Evolutionary conservation across 306 rosid genomes (phyloP).

Genomic region (Citrullus amarus): DNA sequence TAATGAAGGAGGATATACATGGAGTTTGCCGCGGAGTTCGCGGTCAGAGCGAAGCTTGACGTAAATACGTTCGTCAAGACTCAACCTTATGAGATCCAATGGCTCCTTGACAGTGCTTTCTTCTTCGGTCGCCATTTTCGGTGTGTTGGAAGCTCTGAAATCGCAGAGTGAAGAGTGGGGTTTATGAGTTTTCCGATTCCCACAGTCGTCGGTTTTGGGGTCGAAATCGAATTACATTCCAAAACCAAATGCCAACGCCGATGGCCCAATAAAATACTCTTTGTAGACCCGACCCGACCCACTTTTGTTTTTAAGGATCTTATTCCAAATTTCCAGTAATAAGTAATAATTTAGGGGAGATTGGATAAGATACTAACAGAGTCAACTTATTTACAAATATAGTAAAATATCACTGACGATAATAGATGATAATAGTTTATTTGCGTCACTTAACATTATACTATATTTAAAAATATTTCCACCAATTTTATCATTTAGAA

Average conservation of each 20-base stretch:
- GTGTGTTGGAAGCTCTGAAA: background rate
- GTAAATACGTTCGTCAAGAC: slow-evolving; percentile 97
- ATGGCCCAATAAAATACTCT: background rate
- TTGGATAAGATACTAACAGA: no score
- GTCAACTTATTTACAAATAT: no score
- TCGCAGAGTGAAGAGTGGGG: background rate
- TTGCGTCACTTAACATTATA: no score
- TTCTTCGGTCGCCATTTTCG: slow-evolving; percentile 72
- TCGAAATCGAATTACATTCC: background rate
- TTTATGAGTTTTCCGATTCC: background rate
- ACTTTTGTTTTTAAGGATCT: no score
- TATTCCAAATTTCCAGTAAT: no score
- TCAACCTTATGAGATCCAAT: slow-evolving; percentile 90
- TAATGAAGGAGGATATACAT: slow-evolving; percentile 26
- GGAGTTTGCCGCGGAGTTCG: slow-evolving; percentile 98
- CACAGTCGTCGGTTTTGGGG: no score
- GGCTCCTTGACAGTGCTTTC: slow-evolving; percentile 99
- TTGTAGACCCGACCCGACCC: background rate
- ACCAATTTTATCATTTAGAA: no score
- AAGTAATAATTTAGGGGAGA: no score
- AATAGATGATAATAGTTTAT: no score
- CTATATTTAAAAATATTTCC: no score
- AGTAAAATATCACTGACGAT: no score
- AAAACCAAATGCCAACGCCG: background rate
- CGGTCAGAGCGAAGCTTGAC: slow-evolving; percentile 96